Base-by-base conservation (phyloP, 768 basidiomycete species). In the Daedaleopsis nitida region DNA sequence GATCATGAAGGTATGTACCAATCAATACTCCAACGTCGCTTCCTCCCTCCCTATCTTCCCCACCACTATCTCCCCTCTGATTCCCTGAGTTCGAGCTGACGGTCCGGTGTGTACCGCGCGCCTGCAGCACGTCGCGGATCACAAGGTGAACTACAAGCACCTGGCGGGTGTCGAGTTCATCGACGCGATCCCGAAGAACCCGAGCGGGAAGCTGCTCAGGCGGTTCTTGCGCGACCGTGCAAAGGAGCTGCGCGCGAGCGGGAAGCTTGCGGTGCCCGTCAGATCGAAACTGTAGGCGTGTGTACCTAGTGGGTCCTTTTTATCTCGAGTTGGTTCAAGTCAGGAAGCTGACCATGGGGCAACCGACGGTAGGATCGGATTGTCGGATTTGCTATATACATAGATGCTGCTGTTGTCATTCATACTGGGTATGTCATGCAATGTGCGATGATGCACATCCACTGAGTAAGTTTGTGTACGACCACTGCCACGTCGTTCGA, bases 1-100 rank as follows among this genome's bases (percentile, higher is more conserved):
- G 17, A 78, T 92, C 42, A 75, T 74, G 48, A 88, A 89, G 82
- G 91, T 89, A 5, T n/a, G 68, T 39, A 23, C 5, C 37, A 34
- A 21, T 43, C 45, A 21, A 2, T n/a, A 23, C 37, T 35, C 21
- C 34, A n/a, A 3, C 6, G 11, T 23, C 32, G 24, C 16, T 23
- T 48, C 39, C 11, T 1, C n/a, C 11, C 21, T 9, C 34, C 21
- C 39, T 38, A 35, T 24, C 11, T 6, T 34, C 27, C 9, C 47
- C 21, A 10, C 5, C 47, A 42, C 39, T 3, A 3, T 42, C 8
- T 39, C 39, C 57, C 21, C 5, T 24, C 9, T 32, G n/a, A n/a
- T 32, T 7, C 27, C 27, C 7, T 32, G 27, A 7, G 27, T 32
- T 32, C 27, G 27, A 32, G 27, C 27, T 32, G 27, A 32, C 27